Conservation (phyloP, 2,329 filamentous ascomycete genomes). For the Fonsecaea multimorphosa region DNA sequence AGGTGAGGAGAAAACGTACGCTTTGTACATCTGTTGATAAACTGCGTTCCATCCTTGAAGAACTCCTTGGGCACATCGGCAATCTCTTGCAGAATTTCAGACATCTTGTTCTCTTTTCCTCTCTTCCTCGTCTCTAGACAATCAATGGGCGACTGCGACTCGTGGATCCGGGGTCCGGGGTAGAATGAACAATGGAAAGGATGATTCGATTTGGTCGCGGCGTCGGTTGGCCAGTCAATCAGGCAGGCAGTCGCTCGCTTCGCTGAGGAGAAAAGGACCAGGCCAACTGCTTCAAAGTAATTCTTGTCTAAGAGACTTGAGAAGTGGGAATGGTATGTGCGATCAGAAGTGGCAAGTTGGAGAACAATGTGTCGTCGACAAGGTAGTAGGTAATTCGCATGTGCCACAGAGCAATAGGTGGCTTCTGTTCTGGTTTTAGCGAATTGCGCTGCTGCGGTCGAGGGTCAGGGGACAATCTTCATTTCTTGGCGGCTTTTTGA, state of each 20-base stretch:
- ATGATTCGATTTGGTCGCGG: background rate
- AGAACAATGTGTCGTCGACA: background rate
- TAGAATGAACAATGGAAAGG: background rate
- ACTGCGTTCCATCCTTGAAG: constrained; percentile 56
- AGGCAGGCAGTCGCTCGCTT: no score
- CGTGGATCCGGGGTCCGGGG: background rate
- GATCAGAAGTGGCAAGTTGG: background rate
- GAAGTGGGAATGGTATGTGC: no score
- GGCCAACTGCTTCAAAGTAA: no score
- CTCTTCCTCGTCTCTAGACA: no score
- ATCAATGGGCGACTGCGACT: constrained; percentile 24
- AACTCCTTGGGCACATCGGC: constrained; percentile 64
- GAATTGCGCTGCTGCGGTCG: background rate
- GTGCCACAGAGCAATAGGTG: background rate
- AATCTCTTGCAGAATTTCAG: constrained; percentile 66
- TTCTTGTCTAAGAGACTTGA: no score
- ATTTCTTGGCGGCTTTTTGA: background rate
- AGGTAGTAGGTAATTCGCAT: background rate
- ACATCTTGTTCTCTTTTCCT: constrained; percentile 47
- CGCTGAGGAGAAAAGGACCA: no score
- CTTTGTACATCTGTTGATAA: constrained; percentile 57
- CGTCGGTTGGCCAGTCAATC: no score
- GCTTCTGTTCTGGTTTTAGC: background rate
- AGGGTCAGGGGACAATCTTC: background rate
- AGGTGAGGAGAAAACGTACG: constrained; percentile 50